Conservation (phyloP, 1,139 yeast genomes). For the Pichia sp. region DNA sequence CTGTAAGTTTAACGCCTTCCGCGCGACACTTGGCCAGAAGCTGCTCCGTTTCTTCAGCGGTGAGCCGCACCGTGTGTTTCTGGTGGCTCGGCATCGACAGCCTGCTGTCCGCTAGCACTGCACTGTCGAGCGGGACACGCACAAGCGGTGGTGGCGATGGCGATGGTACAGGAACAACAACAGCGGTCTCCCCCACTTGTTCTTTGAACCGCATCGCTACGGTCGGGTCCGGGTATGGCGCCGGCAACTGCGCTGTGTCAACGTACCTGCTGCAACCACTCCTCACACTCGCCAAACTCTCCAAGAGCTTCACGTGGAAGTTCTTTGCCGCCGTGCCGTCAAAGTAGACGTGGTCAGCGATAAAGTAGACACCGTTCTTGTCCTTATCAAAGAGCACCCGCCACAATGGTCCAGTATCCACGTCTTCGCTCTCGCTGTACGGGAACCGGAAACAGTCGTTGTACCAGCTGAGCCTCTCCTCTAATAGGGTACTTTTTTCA, state of each 20-base stretch:
- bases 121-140: not conserved
- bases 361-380: conserved; percentile 23
- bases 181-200: not conserved
- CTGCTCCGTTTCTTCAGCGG: too few relatives aligned
- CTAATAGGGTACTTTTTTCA: conserved; percentile 1
- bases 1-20: too few relatives aligned
- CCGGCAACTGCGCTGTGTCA: too few relatives aligned
- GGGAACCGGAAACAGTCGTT: too few relatives aligned
- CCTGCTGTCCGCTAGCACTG: too few relatives aligned
- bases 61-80: too few relatives aligned
- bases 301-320: conserved; percentile 26
- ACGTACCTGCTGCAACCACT: conserved; percentile 1
- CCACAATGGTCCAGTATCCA: conserved; percentile 13
- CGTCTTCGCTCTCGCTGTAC: conserved; percentile 6
- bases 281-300: not conserved
- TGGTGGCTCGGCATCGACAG: too few relatives aligned
- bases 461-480: too few relatives aligned
- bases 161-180: not conserved
- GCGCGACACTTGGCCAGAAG: too few relatives aligned
- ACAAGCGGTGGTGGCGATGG: too few relatives aligned
- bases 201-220: conserved; percentile 3
- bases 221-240: conserved; percentile 12
- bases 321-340: conserved; percentile 35
- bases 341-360: conserved; percentile 32
- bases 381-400: conserved; percentile 10